Evolutionary conservation across 148 eudicot species (phyloP), one percentile per base, ranked within the genome.

Genomic region (Camellia sinensis): DNA sequence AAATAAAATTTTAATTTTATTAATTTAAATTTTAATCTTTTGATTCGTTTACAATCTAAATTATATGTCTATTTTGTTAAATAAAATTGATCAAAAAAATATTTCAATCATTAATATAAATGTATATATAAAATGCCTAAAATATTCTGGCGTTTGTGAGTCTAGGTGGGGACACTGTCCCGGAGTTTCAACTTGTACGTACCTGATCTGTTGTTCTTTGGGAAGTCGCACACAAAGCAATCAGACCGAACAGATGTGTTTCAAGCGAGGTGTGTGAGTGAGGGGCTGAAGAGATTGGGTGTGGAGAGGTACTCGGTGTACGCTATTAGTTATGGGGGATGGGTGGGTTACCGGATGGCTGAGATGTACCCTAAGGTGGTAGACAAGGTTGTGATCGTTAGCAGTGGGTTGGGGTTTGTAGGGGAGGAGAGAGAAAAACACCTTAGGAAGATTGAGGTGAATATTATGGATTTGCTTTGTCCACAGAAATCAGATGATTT

Each of bases 201-300:
- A 5, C 97, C 97, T 21, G 95, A 89, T 41, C 82, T 93, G 12
- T 77, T 93, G 3, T 93, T 93, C 84, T 93, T 85, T 64, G 97
- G 97, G 6, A 73, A 83, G 4, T 93, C 97, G 18, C 52, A 78
- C 83, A 83, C 92, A 37, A 78, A 12, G 6, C 8, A 71, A 21
- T 22, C 9, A 43, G 90, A 91, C 8, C 82, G 97, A 56, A 76
- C 88, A 15, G 88, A 83, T 37, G 74, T 37, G 66, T 90, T 85
- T 71, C 97, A 93, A 74, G 95, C 95, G n/a, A 83, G 72, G 82
- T 88, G 91, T 44, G 87, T 91, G 19, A 46, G 53, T 59, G 79
- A 85, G 46, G 94, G 89, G 74, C 72, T 93, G 74, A 86, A 22
- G 56, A 84, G 88, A 50, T 86, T 91, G 79, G 90, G 91, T 0